These are phyloP conservation scores for Candida ipomoeae DNA, from an alignment of 805 yeast genomes.

Conservation along the genomic window DNA sequence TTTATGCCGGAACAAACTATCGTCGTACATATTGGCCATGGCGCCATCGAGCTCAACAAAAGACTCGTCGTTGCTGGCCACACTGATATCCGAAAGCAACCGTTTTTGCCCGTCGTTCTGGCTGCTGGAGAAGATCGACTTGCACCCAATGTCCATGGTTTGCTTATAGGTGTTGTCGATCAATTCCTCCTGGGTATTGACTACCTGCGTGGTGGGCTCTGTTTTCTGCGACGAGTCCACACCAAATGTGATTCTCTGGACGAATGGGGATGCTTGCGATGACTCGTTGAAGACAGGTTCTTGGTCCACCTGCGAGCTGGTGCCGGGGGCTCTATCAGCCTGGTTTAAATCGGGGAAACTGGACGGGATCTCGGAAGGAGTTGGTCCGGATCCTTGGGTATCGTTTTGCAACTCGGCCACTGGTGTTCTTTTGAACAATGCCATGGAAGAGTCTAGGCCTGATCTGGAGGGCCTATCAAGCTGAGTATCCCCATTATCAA, in stretches of 20 bases:
- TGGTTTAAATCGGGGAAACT: neutral
- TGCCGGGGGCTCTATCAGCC: neutral
- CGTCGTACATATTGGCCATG: constrained; percentile 20
- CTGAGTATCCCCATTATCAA: neutral
- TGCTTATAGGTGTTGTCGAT: constrained; percentile 5
- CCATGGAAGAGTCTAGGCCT: neutral
- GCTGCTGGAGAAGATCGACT: constrained; percentile 20
- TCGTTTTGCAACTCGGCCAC: neutral
- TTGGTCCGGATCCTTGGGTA: neutral
- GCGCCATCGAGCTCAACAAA: constrained; percentile 18
- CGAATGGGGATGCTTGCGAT: neutral
- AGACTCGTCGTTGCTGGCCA: constrained; percentile 9
- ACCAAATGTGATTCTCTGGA: neutral
- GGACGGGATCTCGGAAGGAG: neutral
- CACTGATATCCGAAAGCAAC: constrained; percentile 2
- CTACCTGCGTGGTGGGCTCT: constrained; percentile 32
- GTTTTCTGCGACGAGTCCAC: neutral
- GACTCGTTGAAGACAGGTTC: neutral
- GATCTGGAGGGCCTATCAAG: neutral
- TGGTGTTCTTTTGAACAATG: neutral
- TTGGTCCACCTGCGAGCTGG: neutral
- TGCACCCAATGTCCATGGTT: constrained; percentile 13
- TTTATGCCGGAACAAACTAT: constrained; percentile 25
- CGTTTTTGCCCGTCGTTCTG: constrained; percentile 11
- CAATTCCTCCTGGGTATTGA: constrained; percentile 26